Conservation (phyloP, 202 grass and related monocot species). For the Musa balbisiana region DNA sequence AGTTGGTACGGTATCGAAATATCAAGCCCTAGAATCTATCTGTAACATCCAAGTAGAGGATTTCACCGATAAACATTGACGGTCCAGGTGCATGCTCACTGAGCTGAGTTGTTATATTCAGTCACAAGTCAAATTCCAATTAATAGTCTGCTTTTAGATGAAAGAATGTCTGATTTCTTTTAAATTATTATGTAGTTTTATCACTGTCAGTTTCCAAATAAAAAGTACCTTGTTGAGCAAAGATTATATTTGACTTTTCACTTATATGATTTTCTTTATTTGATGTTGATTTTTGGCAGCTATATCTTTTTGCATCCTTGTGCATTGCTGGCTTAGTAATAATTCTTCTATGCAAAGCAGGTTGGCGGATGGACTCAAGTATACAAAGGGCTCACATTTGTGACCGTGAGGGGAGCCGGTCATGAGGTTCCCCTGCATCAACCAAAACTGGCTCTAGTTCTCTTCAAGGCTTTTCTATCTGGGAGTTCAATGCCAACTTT, state of each 20-base stretch:
- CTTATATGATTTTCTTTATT: neutral
- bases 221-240: too few relatives aligned
- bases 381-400: slow-evolving; percentile 72
- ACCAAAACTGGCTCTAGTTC: slow-evolving; percentile 78
- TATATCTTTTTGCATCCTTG: neutral
- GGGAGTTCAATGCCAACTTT: slow-evolving; percentile 64
- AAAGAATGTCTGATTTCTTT: too few relatives aligned
- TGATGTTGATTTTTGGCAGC: neutral
- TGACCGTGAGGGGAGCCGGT: slow-evolving; percentile 80
- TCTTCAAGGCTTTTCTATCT: slow-evolving; percentile 72
- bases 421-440: slow-evolving; percentile 92
- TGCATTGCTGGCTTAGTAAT: neutral
- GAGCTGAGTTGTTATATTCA: too few relatives aligned
- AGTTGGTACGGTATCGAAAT: too few relatives aligned
- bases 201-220: too few relatives aligned
- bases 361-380: slow-evolving; percentile 92
- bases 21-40: too few relatives aligned
- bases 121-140: too few relatives aligned
- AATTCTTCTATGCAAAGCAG: slow-evolving; percentile 36
- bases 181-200: too few relatives aligned
- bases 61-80: too few relatives aligned
- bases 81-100: too few relatives aligned
- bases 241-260: neutral
- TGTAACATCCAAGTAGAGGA: too few relatives aligned
- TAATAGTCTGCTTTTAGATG: too few relatives aligned